Evolutionary conservation across 23 red algal species (phyloP), one percentile per base, ranked within the genome.

Genomic region (Pyropia yezoensis): DNA sequence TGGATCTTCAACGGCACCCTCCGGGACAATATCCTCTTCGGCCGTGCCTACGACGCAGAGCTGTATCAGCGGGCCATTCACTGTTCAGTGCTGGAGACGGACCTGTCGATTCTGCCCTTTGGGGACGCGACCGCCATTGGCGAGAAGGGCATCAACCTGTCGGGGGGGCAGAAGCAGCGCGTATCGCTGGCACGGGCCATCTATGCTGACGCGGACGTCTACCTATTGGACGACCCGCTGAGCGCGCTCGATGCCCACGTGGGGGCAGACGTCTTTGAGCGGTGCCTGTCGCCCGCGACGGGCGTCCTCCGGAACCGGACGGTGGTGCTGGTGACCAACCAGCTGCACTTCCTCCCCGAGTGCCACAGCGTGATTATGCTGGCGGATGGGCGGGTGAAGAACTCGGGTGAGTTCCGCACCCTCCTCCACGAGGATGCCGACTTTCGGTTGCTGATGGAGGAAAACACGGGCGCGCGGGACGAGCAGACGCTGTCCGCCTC

Each of bases 91-190:
- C 67, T 98, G 1, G 50, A 85, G 6, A 66, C 83, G 45, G 94
- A 98, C 57, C 77, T 98, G 62, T 77, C 77, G 34, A 80, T 91
- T 23, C 80, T 98, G 47, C 85, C 94, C 1, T 76, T 61, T 57
- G 94, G 94, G 18, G 86, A 98, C 73, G 45, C 69, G 67, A 98
- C 94, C 0, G 86, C 82, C 2, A 98, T 98, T 77, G 94, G 94
- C 13, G 94, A 98, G 50, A 98, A 98, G 61, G 94, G 94, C n/a
- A 98, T 98, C 59, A 98, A 98, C 71, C 80, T 98, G 7, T 80
- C 71, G 26, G 94, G 94, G 16, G 94, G 94, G 17, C 94, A 98
- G 69, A 98, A 98, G 27, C 86, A 90, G 65, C 77, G 94, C 14
- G 88, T 98, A 2, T 82, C 77, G 49, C 69, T 98, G 25, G 94